Evolutionary conservation across 108 stramenopile species (phyloP), one percentile per base, ranked within the genome.

Genomic region (Pseudonitzschia pungens): DNA sequence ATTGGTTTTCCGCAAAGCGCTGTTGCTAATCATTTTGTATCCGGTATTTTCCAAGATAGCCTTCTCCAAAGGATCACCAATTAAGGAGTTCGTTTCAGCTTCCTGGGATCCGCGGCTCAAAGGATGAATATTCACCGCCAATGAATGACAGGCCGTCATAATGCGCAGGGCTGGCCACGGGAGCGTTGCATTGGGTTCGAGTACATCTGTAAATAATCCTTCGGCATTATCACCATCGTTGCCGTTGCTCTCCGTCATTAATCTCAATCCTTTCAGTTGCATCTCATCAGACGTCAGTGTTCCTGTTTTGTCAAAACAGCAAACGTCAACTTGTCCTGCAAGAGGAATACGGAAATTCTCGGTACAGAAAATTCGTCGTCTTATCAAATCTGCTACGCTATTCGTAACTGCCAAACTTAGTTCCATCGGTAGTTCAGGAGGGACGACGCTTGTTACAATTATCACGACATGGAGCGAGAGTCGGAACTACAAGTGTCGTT

Each of bases 261-360:
- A 51, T 64, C 83, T 82, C 1, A 99, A 87, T 32, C 97, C 98
- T 54, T 72, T 78, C 56, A 97, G 74, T 33, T 84, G 75, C 81
- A 98, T 90, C 65, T 96, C 89, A 78, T 99, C 98, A 55, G 84
- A 90, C 2, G 97, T 98, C 55, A 99, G 83, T 5, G 97, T 99
- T 11, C 98, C 98, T 12, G 99, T 99, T 75, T 98, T 98, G 74
- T 99, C 98, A 70, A 99, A 99, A 66, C 94, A 95, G 73, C 96
- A 97, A n/a, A 85, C 70, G 69, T 96, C 88, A 7, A 97, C 84
- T 51, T 89, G 83, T 0, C 98, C 98, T 2, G 97, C 98, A 36
- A 94, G 69, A 18, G 97, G 96, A 58, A 99, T 98, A 21, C 98
- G 95, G 72, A 92, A 98, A 36, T 93, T 95, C 76, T 99, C 98